Percentiles rank a stretch among this genome's conserved stretches.
These are phyloP conservation scores for Prunus kanzakura DNA, from an alignment of 306 rosid genomes.

Conservation along the genomic window DNA sequence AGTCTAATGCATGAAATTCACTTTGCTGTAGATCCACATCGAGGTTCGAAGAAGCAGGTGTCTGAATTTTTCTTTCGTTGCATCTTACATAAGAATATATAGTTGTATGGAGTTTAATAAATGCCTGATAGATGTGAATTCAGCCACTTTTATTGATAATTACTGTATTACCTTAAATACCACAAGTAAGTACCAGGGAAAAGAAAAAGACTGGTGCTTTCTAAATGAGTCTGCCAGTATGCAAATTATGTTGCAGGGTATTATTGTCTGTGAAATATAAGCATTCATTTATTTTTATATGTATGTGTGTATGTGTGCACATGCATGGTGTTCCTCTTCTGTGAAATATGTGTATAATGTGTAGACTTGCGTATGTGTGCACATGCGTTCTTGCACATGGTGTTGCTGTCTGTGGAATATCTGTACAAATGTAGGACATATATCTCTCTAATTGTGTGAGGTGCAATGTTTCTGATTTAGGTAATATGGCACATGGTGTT, in stretches of 20 bases:
- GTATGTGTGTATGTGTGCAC: not conserved
- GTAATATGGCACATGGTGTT: not conserved
- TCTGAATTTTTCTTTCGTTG: not conserved
- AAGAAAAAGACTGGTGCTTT: not conserved
- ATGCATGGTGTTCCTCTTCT: not conserved
- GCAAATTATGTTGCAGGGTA: not conserved
- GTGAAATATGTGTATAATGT: not conserved
- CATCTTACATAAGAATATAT: not conserved
- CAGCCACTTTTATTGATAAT: not conserved
- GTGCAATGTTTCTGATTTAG: not conserved
- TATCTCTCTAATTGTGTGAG: not conserved
- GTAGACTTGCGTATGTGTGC: not conserved
- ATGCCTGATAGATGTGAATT: not conserved
- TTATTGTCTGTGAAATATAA: not conserved
- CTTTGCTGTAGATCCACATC: slow-evolving; percentile 80
- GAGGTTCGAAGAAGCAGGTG: slow-evolving; percentile 90
- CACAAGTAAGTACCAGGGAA: not conserved
- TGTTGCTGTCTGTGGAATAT: not conserved
- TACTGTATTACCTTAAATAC: not conserved
- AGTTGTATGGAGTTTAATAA: not conserved
- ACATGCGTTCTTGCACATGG: not conserved
- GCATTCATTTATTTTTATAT: not conserved
- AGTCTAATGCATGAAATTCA: slow-evolving; percentile 86
- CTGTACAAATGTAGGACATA: not conserved
- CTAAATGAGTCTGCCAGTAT: not conserved